These are phyloP conservation scores for Komagataea norvegica DNA, from an alignment of 1,139 yeast genomes.

Conservation along the genomic window DNA sequence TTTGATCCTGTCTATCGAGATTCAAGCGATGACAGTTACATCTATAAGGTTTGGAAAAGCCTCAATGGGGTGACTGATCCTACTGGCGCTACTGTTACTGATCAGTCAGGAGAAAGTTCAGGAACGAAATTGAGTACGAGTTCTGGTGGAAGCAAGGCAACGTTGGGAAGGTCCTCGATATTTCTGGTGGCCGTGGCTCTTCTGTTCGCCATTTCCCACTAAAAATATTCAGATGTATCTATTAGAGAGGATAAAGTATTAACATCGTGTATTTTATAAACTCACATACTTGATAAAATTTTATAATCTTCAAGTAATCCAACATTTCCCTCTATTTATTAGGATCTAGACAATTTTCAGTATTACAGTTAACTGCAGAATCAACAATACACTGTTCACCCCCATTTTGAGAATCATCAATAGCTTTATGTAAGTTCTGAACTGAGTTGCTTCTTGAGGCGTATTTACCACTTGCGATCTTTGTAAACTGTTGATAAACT, in stretches of 20 bases:
- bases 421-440: conserved; percentile 12
- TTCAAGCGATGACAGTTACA: conserved; percentile 18
- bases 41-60: conserved; percentile 19
- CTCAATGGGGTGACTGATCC: conserved; percentile 12
- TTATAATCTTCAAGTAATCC: no score
- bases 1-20: conserved; percentile 38
- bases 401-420: conserved; percentile 18
- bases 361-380: conserved; percentile 42
- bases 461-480: conserved; percentile 33
- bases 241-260: no score
- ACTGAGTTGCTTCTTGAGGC: conserved; percentile 19
- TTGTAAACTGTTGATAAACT: conserved; percentile 32
- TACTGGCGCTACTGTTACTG: conserved; percentile 9
- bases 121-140: background rate
- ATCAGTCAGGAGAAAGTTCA: background rate
- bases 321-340: no score
- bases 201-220: no score
- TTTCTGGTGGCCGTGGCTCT: no score
- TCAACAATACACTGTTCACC: conserved; percentile 38
- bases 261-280: no score
- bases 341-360: conserved; percentile 35
- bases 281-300: no score
- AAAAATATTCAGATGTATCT: no score
- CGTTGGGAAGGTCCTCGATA: background rate
- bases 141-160: background rate